Conservation (phyloP, 768 basidiomycete species). For the Pleurotus platypus region DNA sequence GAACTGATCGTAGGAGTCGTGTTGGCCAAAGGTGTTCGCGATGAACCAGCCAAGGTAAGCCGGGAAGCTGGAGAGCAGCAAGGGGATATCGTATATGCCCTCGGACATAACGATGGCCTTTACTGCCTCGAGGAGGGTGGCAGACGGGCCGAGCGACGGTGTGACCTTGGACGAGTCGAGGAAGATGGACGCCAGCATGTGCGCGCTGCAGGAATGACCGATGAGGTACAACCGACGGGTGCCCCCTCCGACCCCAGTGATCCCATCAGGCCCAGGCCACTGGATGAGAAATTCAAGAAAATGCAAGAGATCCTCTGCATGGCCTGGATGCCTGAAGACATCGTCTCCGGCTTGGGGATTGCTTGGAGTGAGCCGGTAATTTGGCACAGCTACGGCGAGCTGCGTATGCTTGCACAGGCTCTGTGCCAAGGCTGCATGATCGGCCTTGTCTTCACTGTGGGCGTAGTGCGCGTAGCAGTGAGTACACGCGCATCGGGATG, state of each 20-base stretch:
- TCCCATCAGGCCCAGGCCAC: conserved; percentile 36
- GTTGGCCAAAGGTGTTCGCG: conserved; percentile 53
- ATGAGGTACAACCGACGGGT: conserved; percentile 49
- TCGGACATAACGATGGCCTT: conserved; percentile 63
- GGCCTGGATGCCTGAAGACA: conserved; percentile 61
- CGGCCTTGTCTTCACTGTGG: conserved; percentile 67
- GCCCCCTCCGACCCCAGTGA: conserved; percentile 28
- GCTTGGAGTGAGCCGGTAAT: conserved; percentile 68
- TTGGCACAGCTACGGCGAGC: conserved; percentile 65
- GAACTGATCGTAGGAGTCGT: conserved; percentile 42
- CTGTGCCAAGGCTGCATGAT: conserved; percentile 52
- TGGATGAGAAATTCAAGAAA: conserved; percentile 56
- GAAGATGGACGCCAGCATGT: conserved; percentile 73
- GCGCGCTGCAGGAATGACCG: conserved; percentile 81
- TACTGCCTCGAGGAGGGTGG: conserved; percentile 37
- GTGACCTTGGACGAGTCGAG: conserved; percentile 44
- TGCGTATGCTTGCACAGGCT: conserved; percentile 45
- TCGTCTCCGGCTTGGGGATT: conserved; percentile 29
- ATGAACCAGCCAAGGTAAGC: conserved; percentile 71
- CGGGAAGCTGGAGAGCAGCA: conserved; percentile 62
- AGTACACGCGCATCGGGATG: background rate
- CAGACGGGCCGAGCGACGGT: conserved; percentile 42
- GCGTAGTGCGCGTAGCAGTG: conserved; percentile 3
- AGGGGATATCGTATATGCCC: conserved; percentile 76
- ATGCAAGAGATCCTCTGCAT: conserved; percentile 60